phyloP scores from a whole-genome alignment of 2,329 filamentous ascomycete species.

The Aspergillaceae sp. region DNA sequence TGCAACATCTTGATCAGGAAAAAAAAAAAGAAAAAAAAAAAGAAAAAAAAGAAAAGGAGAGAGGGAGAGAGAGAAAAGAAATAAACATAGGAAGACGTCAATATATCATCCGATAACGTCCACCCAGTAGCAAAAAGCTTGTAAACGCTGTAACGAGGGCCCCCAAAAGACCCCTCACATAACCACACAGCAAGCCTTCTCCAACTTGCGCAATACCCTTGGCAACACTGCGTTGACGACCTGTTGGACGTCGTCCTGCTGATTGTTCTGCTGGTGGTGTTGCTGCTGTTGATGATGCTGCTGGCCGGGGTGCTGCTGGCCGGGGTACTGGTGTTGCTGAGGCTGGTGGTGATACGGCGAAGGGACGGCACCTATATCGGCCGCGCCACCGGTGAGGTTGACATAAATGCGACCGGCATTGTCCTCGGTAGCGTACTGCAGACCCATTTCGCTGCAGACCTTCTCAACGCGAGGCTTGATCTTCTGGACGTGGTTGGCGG shows the following conservation, averaged over 20 bases:
- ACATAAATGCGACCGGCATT: conserved; percentile 87
- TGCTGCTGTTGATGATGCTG: conserved; percentile 33
- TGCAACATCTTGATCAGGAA: background rate
- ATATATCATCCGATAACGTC: background rate
- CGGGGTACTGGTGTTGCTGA: conserved; percentile 28
- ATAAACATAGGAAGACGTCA: background rate
- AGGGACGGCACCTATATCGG: conserved; percentile 32
- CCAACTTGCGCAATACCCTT: conserved; percentile 55
- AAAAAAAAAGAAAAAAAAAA: background rate
- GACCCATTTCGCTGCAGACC: conserved; percentile 70
- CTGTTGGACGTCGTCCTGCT: conserved; percentile 51
- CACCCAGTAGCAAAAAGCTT: too few species aligned
- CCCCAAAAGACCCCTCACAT: conserved; percentile 46
- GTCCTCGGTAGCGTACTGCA: conserved; percentile 76
- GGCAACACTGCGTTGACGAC: conserved; percentile 54
- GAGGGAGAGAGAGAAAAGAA: too few species aligned
- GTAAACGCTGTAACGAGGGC: too few species aligned
- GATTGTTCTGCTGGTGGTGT: conserved; percentile 40
- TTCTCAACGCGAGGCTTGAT: conserved; percentile 91
- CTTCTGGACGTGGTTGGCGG: conserved; percentile 72
- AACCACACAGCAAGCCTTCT: conserved; percentile 62
- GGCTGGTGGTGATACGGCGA: conserved; percentile 31
- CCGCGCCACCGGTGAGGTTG: conserved; percentile 67
- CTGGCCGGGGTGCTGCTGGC: conserved; percentile 34
- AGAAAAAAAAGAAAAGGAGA: background rate